Conservation (phyloP, 768 basidiomycete species). For the Termitomyces heimii region DNA sequence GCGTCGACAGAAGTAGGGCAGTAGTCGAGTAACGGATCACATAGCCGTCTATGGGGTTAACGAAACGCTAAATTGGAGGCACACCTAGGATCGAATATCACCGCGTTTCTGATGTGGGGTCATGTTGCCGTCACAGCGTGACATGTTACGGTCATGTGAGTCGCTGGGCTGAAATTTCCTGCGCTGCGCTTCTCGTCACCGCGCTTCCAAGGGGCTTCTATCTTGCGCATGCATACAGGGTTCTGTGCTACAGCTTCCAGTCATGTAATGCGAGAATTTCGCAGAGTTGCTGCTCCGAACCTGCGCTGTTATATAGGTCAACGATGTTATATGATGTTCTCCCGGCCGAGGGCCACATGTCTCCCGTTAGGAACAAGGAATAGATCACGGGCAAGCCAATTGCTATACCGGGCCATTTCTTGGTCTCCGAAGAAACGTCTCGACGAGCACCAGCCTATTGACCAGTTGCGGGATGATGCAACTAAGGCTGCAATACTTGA, state of each 20-base stretch:
- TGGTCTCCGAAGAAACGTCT: constrained; percentile 29
- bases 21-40: constrained; percentile 10
- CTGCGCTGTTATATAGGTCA: not conserved
- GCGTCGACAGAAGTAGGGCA: not conserved
- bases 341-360: constrained; percentile 1
- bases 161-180: constrained; percentile 10
- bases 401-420: constrained; percentile 18
- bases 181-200: constrained; percentile 5
- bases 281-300: constrained; percentile 6
- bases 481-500: constrained; percentile 72
- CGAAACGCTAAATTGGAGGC: constrained; percentile 9
- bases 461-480: constrained; percentile 53
- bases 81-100: constrained; percentile 10
- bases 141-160: constrained; percentile 12
- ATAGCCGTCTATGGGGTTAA: not conserved
- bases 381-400: constrained; percentile 2
- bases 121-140: constrained; percentile 13
- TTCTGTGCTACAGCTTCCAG: constrained; percentile 24
- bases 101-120: constrained; percentile 14
- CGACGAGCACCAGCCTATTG: constrained; percentile 29
- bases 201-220: constrained; percentile 16
- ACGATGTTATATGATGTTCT: not conserved
- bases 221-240: constrained; percentile 39
- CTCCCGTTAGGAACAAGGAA: constrained; percentile 1
- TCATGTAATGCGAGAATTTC: constrained; percentile 32